Evolutionary conservation across 2,329 filamentous ascomycete species (phyloP).

Genomic region (Neophaeococcomyces aloes): DNA sequence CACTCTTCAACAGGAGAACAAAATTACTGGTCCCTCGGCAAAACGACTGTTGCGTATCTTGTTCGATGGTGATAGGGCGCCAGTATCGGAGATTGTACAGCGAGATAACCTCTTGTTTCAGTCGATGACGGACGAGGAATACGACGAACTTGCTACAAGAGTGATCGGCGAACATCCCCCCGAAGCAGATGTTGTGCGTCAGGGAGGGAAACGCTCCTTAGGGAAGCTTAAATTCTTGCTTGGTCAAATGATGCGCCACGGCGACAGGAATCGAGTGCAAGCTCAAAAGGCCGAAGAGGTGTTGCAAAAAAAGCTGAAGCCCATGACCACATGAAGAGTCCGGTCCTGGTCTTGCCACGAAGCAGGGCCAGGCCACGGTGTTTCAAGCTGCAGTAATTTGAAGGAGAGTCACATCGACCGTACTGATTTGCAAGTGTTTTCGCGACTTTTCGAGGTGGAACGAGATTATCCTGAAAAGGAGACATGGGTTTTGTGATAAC

Average conservation of each 20-base stretch:
- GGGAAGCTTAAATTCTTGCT: slow-evolving; percentile 61
- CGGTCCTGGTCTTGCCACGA: not conserved
- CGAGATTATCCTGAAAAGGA: no score
- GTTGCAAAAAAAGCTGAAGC: slow-evolving; percentile 30
- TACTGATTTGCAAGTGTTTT: no score
- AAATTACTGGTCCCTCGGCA: slow-evolving; percentile 46
- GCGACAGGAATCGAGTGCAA: slow-evolving; percentile 52
- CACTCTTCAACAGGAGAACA: slow-evolving; percentile 32
- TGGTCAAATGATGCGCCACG: slow-evolving; percentile 55
- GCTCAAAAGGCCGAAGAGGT: slow-evolving; percentile 47
- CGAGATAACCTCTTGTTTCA: slow-evolving; percentile 46
- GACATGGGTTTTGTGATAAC: no score
- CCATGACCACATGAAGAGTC: not conserved
- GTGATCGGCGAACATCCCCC: slow-evolving; percentile 46
- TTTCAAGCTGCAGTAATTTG: slow-evolving; percentile 3
- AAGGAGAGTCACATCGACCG: no score
- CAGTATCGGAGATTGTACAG: slow-evolving; percentile 44
- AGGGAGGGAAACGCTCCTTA: slow-evolving; percentile 42
- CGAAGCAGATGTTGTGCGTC: slow-evolving; percentile 49
- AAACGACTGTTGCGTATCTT: slow-evolving; percentile 49
- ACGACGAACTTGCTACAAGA: slow-evolving; percentile 42
- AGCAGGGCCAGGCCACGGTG: not conserved
- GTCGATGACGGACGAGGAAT: slow-evolving; percentile 47
- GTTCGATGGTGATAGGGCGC: slow-evolving; percentile 41
- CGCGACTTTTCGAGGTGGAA: no score